phyloP scores from a whole-genome alignment of 1,284 basidiomycete genomes.

The Papiliotrema terrestris region DNA sequence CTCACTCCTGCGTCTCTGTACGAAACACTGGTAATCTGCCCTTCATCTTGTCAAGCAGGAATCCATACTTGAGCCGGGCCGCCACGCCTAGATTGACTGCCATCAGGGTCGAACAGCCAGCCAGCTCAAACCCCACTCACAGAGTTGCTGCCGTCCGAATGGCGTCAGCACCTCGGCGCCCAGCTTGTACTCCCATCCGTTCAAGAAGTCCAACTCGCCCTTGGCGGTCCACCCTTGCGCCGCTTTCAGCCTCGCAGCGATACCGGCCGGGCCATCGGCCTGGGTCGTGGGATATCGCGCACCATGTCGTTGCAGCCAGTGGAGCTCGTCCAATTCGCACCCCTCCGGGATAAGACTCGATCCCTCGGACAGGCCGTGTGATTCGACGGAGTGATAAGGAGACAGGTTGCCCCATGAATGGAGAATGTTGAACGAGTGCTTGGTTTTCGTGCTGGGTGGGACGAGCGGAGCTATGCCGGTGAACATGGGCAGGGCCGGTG shows the following conservation, averaged over 20 bases:
- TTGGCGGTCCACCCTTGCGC: constrained; percentile 31
- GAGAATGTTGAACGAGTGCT: constrained; percentile 46
- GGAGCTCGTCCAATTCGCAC: constrained; percentile 47
- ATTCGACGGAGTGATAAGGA: constrained; percentile 50
- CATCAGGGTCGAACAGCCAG: neutral
- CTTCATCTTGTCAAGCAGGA: constrained; percentile 45
- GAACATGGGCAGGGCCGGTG: constrained; percentile 69
- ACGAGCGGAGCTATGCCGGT: constrained; percentile 66
- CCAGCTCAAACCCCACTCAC: constrained; percentile 19
- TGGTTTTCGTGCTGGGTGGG: constrained; percentile 25
- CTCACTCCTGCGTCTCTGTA: constrained; percentile 50
- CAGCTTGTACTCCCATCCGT: constrained; percentile 52
- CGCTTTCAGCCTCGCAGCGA: constrained; percentile 29
- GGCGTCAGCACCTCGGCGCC: constrained; percentile 54
- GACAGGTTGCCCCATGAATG: constrained; percentile 52
- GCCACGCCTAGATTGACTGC: constrained; percentile 47
- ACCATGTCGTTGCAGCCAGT: constrained; percentile 52
- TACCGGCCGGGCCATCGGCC: constrained; percentile 30
- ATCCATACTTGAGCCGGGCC: constrained; percentile 48
- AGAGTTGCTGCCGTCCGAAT: constrained; percentile 52
- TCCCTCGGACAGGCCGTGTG: constrained; percentile 50
- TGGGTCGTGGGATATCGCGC: constrained; percentile 45
- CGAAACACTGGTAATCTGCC: constrained; percentile 50
- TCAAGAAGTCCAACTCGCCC: constrained; percentile 51
- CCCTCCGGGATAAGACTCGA: constrained; percentile 42